These are phyloP conservation scores for Lepidopterella palustris DNA, from an alignment of 495 filamentous ascomycete species.

Conservation along the genomic window DNA sequence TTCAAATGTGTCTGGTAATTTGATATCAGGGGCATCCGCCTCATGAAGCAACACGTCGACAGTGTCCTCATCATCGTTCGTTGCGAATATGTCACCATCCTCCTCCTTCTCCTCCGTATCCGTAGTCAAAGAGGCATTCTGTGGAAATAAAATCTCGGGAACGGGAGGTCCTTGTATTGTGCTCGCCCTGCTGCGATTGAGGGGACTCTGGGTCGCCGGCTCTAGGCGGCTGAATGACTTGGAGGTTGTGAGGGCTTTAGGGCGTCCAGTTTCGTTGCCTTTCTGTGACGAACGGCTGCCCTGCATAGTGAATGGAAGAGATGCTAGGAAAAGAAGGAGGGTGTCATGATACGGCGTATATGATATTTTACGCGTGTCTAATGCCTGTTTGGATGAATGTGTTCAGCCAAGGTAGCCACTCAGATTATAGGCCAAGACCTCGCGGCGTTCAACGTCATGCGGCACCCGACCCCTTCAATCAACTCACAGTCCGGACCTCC, in stretches of 20 bases:
- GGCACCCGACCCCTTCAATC: constrained; percentile 1
- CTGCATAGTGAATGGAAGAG: neutral
- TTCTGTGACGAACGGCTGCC: neutral
- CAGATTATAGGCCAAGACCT: too few relatives aligned
- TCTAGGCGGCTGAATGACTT: constrained; percentile 54
- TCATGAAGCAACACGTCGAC: constrained; percentile 49
- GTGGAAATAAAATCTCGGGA: constrained; percentile 39
- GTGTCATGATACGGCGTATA: constrained; percentile 2
- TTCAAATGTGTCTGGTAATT: constrained; percentile 62
- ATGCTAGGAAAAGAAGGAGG: neutral
- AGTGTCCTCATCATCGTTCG: constrained; percentile 38
- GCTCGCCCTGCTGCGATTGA: constrained; percentile 51
- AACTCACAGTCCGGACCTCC: neutral
- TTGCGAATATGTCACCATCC: constrained; percentile 39
- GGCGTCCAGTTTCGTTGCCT: constrained; percentile 30
- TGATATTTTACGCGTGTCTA: neutral
- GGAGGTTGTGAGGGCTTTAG: constrained; percentile 36
- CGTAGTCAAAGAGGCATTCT: constrained; percentile 19
- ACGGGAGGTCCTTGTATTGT: constrained; percentile 53
- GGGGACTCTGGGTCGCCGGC: constrained; percentile 36
- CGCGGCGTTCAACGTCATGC: constrained; percentile 20
- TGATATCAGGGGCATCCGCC: constrained; percentile 25
- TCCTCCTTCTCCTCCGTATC: constrained; percentile 26
- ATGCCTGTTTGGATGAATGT: neutral
- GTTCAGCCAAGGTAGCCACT: too few relatives aligned